A percentile compares a stretch with the other conserved stretches of the same genome.
Conservation (phyloP, 306 rosid genomes). For the Hippophae gyantsensis region DNA sequence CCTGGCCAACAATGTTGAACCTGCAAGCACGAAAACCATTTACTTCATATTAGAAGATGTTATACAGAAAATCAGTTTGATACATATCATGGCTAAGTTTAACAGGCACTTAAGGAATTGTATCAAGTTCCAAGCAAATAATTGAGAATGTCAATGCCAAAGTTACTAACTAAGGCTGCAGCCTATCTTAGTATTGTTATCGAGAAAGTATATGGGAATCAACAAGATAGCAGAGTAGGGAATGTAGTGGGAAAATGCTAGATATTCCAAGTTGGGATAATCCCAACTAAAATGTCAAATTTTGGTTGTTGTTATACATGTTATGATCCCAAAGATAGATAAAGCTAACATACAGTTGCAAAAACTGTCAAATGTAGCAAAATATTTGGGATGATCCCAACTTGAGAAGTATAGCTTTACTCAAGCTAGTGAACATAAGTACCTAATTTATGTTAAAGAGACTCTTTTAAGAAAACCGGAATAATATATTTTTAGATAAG, state of each 20-base stretch:
- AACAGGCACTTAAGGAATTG: neutral
- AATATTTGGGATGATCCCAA: too few species aligned
- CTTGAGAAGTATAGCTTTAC: too few species aligned
- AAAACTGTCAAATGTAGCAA: too few species aligned
- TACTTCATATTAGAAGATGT: constrained; percentile 21
- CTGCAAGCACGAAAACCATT: constrained; percentile 43
- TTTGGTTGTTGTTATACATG: too few species aligned
- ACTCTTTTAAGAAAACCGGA: too few species aligned
- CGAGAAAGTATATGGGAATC: too few species aligned
- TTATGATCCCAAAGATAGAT: too few species aligned
- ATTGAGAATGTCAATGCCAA: neutral
- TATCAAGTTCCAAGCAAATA: neutral
- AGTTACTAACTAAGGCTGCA: neutral
- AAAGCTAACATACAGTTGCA: too few species aligned
- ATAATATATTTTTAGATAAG: too few species aligned
- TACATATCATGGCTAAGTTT: neutral
- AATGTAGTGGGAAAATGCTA: too few species aligned
- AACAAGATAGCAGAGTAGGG: neutral
- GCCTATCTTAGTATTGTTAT: neutral
- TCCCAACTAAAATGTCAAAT: neutral
- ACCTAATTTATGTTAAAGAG: too few species aligned
- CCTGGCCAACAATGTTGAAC: constrained; percentile 99
- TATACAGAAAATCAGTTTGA: neutral
- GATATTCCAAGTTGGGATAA: neutral
- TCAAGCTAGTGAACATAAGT: too few species aligned